Percentiles rank a stretch among this genome's conserved stretches.
These are phyloP conservation scores for Puccinellia tenuiflora DNA, from an alignment of 176 grass and related monocot genomes.

Conservation along the genomic window DNA sequence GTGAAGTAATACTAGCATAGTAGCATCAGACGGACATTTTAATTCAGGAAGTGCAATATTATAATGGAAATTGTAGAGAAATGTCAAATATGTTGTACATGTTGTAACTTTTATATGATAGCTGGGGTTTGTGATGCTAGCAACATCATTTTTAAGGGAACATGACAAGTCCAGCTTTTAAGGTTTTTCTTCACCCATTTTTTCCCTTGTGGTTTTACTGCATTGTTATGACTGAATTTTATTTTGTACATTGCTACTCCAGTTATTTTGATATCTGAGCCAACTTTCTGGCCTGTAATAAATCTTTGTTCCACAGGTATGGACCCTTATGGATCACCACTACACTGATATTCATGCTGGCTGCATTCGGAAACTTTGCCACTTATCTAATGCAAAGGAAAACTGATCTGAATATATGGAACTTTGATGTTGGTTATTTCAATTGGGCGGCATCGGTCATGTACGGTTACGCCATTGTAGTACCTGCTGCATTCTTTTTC, in stretches of 20 bases:
- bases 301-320: constrained; percentile 48
- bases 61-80: background rate
- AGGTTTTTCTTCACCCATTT: background rate
- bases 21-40: background rate
- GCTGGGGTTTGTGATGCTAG: background rate
- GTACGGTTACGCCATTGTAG: constrained; percentile 75
- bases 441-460: constrained; percentile 88
- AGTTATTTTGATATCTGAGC: background rate
- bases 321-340: constrained; percentile 88
- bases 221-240: background rate
- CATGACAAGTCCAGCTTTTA: background rate
- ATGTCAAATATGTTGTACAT: background rate
- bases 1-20: constrained; percentile 1
- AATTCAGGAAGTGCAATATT: background rate
- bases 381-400: constrained; percentile 77
- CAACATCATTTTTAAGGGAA: background rate
- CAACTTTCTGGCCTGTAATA: background rate
- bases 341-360: constrained; percentile 84
- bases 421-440: constrained; percentile 88
- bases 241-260: background rate
- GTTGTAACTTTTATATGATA: background rate
- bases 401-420: constrained; percentile 58
- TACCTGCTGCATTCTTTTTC: constrained; percentile 81
- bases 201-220: background rate
- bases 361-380: constrained; percentile 74